phyloP scores from a whole-genome alignment of 108 stramenopile genomes.

The Nitzschia palea region DNA sequence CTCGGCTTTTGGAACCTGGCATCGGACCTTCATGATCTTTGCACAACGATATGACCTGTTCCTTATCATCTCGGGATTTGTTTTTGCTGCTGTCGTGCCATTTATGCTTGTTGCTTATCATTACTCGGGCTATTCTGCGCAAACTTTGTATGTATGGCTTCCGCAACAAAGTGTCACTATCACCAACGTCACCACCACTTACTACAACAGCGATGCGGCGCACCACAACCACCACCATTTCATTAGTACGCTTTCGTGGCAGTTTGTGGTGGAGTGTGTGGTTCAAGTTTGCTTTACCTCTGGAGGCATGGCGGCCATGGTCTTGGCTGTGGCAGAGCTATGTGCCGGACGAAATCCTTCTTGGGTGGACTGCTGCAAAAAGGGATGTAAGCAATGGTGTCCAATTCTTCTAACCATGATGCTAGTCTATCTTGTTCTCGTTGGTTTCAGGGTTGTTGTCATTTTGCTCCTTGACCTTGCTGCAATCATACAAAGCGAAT shows the following conservation, averaged over 20 bases:
- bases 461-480: background rate
- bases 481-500: too few species aligned
- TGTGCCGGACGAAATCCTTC: background rate
- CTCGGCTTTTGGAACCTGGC: background rate
- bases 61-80: background rate
- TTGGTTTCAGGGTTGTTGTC: background rate
- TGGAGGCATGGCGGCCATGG: background rate
- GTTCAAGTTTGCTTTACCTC: background rate
- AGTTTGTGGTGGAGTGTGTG: background rate
- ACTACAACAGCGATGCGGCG: too few species aligned
- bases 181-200: background rate
- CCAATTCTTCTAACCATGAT: background rate
- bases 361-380: background rate
- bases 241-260: background rate
- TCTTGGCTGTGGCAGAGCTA: background rate
- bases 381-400: background rate
- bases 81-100: background rate
- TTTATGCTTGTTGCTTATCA: background rate
- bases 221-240: too few species aligned
- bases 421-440: background rate
- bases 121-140: background rate
- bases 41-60: background rate
- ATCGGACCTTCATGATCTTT: background rate
- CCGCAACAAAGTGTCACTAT: too few species aligned
- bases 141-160: background rate